Evolutionary conservation across 805 yeast species (phyloP), one percentile per base, ranked within the genome.

Genomic region (Tetrapisispora nanseiensis): DNA sequence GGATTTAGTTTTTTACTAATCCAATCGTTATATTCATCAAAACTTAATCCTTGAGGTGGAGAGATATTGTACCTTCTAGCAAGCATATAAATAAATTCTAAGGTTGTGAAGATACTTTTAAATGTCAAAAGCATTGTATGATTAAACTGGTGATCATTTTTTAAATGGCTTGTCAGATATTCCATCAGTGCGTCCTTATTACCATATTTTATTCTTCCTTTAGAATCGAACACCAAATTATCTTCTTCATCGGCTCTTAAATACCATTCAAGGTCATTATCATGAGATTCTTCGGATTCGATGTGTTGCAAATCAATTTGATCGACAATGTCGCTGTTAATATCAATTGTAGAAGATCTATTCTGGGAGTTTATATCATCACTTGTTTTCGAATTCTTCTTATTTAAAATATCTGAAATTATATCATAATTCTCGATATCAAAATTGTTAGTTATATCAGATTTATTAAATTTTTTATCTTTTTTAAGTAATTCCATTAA

Each of bases 11-110:
- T 85, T 54, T 73, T 74, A 24, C 75, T 74, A 7, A 76, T 70
- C 95, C 95, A 86, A 9, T 70, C 61, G 33, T 76, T 74, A 58
- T 82, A 84, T 52, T 85, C 94, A 45, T 82, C 92, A 54, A 76
- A 82, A 45, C 83, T 76, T 43, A 89, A 63, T 0, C 92, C 95
- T 53, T 83, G 95, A 0, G 95, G 95, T n/a, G 95, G 90, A 46
- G 74, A 75, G n/a, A 76, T 63, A 41, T 77, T 71, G 62, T 78
- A 89, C 42, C 92, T 67, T 23, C 71, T 69, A 23, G 82, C 71
- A 49, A 84, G 62, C 36, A 72, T 54, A 29, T 70, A 69, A 37
- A 83, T 65, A 31, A 87, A 65, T 41, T 79, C 82, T 6, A 70
- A 59, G 2, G 90, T 72, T 3, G 81, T 69, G 66, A 81, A 73